These are phyloP conservation scores for Microcyclospora tardicrescens DNA, from an alignment of 2,329 filamentous ascomycete species.

Conservation along the genomic window DNA sequence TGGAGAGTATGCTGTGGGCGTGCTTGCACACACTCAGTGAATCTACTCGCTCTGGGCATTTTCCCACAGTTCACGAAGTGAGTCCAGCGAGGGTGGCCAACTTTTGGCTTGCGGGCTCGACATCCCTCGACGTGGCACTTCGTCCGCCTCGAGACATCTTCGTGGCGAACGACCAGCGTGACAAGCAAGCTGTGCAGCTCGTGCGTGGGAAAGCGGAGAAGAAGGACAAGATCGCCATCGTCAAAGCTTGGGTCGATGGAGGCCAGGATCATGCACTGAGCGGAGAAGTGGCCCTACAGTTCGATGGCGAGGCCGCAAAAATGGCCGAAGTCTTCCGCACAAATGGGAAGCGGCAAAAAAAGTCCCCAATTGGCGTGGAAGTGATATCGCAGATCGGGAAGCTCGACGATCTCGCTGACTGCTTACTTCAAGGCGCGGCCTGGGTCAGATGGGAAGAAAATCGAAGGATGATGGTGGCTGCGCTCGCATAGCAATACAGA, in stretches of 20 bases:
- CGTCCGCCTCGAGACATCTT: slow-evolving; percentile 4
- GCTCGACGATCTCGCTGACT: slow-evolving; percentile 71
- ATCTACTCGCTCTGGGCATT: slow-evolving; percentile 20
- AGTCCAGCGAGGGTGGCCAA: slow-evolving; percentile 42
- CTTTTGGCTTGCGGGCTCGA: slow-evolving; percentile 38
- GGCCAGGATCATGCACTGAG: slow-evolving; percentile 5
- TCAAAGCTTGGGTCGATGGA: slow-evolving; percentile 39
- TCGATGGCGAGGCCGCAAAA: slow-evolving; percentile 24
- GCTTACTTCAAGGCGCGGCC: slow-evolving; percentile 61
- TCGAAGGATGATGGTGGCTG: background rate
- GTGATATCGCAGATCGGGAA: slow-evolving; percentile 33
- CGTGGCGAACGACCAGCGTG: background rate
- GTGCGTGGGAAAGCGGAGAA: slow-evolving; percentile 31
- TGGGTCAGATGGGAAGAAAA: slow-evolving; percentile 67
- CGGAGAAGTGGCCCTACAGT: slow-evolving; percentile 10
- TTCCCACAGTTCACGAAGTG: slow-evolving; percentile 35
- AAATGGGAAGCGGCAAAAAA: slow-evolving; percentile 8
- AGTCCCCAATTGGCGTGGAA: slow-evolving; percentile 8
- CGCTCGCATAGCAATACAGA: too few relatives aligned
- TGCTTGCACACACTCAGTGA: slow-evolving; percentile 45
- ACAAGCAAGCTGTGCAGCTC: slow-evolving; percentile 5
- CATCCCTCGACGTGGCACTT: background rate
- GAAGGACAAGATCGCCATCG: slow-evolving; percentile 50
- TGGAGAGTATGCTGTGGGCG: slow-evolving; percentile 72
- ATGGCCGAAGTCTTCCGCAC: slow-evolving; percentile 24